A percentile compares a stretch with the other conserved stretches of the same genome.
phyloP scores from a whole-genome alignment of 2,329 filamentous ascomycete species.

The Epichloe gansuensis region DNA sequence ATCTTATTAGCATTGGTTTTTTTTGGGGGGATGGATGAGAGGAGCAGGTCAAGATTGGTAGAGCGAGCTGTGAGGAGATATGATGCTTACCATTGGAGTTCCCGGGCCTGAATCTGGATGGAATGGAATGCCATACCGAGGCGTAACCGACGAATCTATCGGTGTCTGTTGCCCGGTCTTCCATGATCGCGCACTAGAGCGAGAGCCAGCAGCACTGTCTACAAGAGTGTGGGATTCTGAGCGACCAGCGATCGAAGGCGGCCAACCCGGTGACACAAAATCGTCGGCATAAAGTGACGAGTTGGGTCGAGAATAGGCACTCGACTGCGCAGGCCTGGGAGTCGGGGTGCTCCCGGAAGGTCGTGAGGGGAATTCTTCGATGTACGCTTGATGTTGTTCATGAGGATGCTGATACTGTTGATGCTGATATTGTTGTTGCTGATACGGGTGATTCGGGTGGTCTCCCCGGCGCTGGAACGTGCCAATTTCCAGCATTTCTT shows the following conservation, averaged over 20 bases:
- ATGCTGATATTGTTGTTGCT: constrained; percentile 11
- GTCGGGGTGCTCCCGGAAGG: constrained; percentile 1
- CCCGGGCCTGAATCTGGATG: constrained; percentile 6
- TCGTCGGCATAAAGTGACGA: constrained; percentile 5
- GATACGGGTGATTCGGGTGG: not conserved
- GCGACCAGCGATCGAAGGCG: constrained; percentile 10
- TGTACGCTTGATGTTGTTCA: constrained; percentile 14
- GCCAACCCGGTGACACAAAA: constrained; percentile 7
- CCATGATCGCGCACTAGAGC: constrained; percentile 13
- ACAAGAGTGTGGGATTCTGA: constrained; percentile 18
- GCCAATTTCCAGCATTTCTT: constrained; percentile 25
- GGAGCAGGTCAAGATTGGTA: not conserved
- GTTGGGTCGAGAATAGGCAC: constrained; percentile 2
- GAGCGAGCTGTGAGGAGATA: not conserved
- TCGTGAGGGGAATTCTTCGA: constrained; percentile 3
- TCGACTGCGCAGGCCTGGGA: not conserved
- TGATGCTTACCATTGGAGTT: constrained; percentile 9
- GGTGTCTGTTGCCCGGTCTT: constrained; percentile 9
- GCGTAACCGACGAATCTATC: constrained; percentile 5
- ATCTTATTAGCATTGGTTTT: constrained; percentile 3
- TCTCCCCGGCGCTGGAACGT: constrained; percentile 11
- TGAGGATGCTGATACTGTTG: constrained; percentile 11
- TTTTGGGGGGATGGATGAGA: not conserved
- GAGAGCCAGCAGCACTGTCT: constrained; percentile 16
- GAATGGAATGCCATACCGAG: constrained; percentile 7